Base-by-base conservation (phyloP, 2,329 filamentous ascomycete species). In the Sclerotinia spermophila region DNA sequence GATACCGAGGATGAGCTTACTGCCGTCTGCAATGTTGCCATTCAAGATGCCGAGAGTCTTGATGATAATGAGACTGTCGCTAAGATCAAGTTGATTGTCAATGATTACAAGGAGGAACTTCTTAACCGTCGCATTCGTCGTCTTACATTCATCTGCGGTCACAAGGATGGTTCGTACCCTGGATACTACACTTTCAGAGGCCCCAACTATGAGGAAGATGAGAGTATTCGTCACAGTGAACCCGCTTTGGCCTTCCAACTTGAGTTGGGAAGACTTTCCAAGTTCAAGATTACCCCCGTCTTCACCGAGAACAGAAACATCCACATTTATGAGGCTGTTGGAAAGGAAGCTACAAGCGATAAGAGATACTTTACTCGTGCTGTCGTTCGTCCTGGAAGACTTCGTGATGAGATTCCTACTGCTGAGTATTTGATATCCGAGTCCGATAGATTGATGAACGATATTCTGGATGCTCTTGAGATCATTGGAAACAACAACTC, bases 281-380 rank as follows among this genome's bases (percentile, higher is more conserved):
- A 97, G 84, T 99, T 99, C 88, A 90, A 94, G 84, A 97, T 98
- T 83, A 96, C 94, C 84, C 95, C 96, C 2, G 94, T 99, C 67
- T 99, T 99, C 84, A 98, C 96, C 0, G 94, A 98, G 83, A 99
- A 99, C 86, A 92, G 96, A 80, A 98, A 97, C 83, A 97, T 99
- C 75, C 96, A 99, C 85, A 94, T 99, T 72, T 99, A 98, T 83
- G 94, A 98, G 85, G 96, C 93, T 75, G 85, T 97, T 77, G 96
- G 96, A 79, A 99, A 97, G 86, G 92, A 92, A 65, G 92, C 94
- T 53, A 94, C 97, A 80, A 94, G 92, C 70, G 96, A 99, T 83
- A 97, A 97, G 89, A 92, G 96, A 76, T 99, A 98, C 87, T 99
- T 99, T 81, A 96, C 96, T 66, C 93, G 96, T 81, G 95, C 95